Evolutionary conservation across 306 rosid species (phyloP).

Genomic region (Morella rubra): DNA sequence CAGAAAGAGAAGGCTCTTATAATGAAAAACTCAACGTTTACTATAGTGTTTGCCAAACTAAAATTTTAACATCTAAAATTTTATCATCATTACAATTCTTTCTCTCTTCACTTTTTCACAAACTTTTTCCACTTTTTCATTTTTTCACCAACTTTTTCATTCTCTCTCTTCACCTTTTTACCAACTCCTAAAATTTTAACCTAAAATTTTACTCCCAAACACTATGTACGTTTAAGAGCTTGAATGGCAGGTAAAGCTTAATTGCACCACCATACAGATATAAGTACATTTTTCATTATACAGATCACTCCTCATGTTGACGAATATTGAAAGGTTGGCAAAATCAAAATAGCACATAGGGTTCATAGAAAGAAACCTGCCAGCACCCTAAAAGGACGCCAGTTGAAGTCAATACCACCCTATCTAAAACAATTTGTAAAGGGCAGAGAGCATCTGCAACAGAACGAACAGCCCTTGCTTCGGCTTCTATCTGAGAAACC

Average conservation of each 20-base stretch:
- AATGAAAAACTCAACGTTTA: not conserved
- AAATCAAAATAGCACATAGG: not conserved
- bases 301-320: not conserved
- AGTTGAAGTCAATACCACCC: constrained; percentile 91
- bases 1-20: not conserved
- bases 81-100: too few relatives aligned
- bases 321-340: not conserved
- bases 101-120: too few relatives aligned
- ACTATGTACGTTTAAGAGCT: too few relatives aligned
- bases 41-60: too few relatives aligned
- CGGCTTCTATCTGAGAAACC: constrained; percentile 66
- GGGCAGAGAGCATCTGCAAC: constrained; percentile 60
- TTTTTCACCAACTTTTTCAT: too few relatives aligned
- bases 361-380: constrained; percentile 31
- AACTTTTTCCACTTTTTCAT: too few relatives aligned
- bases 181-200: too few relatives aligned
- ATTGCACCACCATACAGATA: not conserved
- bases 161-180: too few relatives aligned
- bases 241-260: not conserved
- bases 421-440: constrained; percentile 74
- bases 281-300: not conserved
- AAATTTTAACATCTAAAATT: too few relatives aligned
- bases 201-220: too few relatives aligned
- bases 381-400: constrained; percentile 97
- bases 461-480: constrained; percentile 65